A percentile compares a stretch with the other conserved stretches of the same genome.
phyloP scores from a whole-genome alignment of 805 yeast species.

The Candida pseudoglaebosa region DNA sequence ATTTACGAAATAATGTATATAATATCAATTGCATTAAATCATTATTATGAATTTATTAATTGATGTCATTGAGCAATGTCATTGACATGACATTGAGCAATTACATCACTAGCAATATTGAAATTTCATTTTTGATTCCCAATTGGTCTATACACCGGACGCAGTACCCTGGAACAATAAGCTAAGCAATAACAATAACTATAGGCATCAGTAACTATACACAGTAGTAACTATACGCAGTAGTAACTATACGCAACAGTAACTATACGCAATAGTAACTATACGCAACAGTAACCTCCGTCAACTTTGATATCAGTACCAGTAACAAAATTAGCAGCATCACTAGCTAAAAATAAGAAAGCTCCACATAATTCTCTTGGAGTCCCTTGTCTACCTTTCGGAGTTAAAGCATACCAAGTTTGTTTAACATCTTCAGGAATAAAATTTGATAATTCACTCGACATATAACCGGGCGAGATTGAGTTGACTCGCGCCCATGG shows the following conservation, averaged over 20 bases:
- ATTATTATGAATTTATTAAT: too few species aligned
- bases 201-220: too few species aligned
- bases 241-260: conserved; percentile 3
- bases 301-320: conserved; percentile 76
- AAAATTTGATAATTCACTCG: conserved; percentile 56
- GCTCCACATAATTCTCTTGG: conserved; percentile 79
- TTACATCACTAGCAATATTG: too few species aligned
- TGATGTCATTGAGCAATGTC: too few species aligned
- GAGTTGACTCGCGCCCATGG: conserved; percentile 86
- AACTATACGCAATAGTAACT: conserved; percentile 51
- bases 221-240: too few species aligned
- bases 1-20: too few species aligned
- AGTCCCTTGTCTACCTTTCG: conserved; percentile 71
- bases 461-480: conserved; percentile 83
- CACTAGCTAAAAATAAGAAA: conserved; percentile 72
- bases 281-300: conserved; percentile 67
- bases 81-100: too few species aligned
- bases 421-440: conserved; percentile 32
- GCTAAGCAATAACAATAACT: too few species aligned
- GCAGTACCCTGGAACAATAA: too few species aligned
- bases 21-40: too few species aligned
- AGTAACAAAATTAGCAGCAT: conserved; percentile 75
- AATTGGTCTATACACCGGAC: too few species aligned
- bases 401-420: conserved; percentile 45
- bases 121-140: too few species aligned